Evolutionary conservation across 164 flowering plant species (phyloP), one percentile per base, ranked within the genome.

Genomic region (Vitis labrusca): DNA sequence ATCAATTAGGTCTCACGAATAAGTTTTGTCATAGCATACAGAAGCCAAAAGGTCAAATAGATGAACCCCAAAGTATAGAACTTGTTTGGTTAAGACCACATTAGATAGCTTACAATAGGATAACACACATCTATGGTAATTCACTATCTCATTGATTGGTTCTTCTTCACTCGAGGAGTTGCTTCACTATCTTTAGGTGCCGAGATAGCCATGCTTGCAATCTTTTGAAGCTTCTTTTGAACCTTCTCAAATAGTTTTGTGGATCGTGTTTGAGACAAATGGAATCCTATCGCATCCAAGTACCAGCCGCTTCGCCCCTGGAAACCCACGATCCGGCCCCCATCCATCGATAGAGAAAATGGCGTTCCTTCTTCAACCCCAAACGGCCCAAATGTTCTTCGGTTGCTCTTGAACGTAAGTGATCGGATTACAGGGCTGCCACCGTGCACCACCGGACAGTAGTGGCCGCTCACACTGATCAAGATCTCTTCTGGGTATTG

Each of bases 361-460:
- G 91, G 91, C 0, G 87, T 90, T 13, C 94, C 97, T 75, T 85
- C 87, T 77, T 86, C 93, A 0, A 82, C 73, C 47, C 97, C 97
- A 51, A 14, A 90, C 0, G 94, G 91, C 2, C 97, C 94, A n/a
- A 81, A 85, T 1, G 76, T 87, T 70, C 86, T 78, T 29, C 6
- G 47, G 71, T 89, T 91, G 81, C 76, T 88, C 83, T 76, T 82
- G 71, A 91, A 82, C 0, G 82, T 85, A 16, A 91, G 84, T 5
- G 91, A 85, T 50, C 90, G 72, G 48, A 88, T 87, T 66, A 88
- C 90, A 0, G 89, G 81, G 27, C 81, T 63, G 51, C 88, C 88
- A 2, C 88, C 83, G 17, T 74, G 59, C 15, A 88, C 89, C 64
- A 88, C 78, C 0, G 90, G 81, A 61, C 80, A 37, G 61, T 78